Base-by-base conservation (phyloP, 2,329 filamentous ascomycete species). In the Neospermospora avenae region DNA sequence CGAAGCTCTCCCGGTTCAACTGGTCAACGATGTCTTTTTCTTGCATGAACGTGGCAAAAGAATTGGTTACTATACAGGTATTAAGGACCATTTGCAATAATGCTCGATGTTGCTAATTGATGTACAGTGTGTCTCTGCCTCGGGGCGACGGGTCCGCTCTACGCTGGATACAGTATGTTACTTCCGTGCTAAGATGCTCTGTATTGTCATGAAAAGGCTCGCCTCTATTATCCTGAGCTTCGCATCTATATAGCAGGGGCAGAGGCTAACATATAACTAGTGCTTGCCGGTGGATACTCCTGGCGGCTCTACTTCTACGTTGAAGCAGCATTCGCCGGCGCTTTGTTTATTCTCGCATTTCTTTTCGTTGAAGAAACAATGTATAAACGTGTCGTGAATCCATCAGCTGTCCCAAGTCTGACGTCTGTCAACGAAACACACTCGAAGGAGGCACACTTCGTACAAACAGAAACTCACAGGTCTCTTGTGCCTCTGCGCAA, bases 291-390 rank as follows among this genome's bases (percentile, higher is more conserved):
- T 0, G 80, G 81, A 10, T 80, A 82, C 66, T 83, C 81, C 6
- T 86, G 83, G 82, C 75, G 80, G 16, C 77, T 85, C 0, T 86
- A 82, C 74, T 86, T 85, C 74, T 85, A 84, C 68, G 82, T 85
- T 57, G 78, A 81, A 62, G 77, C 83, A 51, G 83, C 81, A 2
- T 85, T 86, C 55, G 77, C 79, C 0, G 65, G 61, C 1, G 57
- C 59, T 11, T 52, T 68, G 0, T 54, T 67, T 60, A 72, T 83
- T 45, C 65, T 80, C 7, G 76, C 80, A 0, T 83, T 85, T 67
- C 73, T 86, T 60, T 81, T 86, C 66, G 81, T 84, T 62, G 83
- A 86, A 63, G 84, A 87, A 68, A 83, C 82, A 6, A 78, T 79
- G 14, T 86, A 85, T 64, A 72, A 77, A 45, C 74, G 79, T 49